These are phyloP conservation scores for Curvularia hawaiiensis DNA, from an alignment of 2,329 filamentous ascomycete species.

Conservation along the genomic window DNA sequence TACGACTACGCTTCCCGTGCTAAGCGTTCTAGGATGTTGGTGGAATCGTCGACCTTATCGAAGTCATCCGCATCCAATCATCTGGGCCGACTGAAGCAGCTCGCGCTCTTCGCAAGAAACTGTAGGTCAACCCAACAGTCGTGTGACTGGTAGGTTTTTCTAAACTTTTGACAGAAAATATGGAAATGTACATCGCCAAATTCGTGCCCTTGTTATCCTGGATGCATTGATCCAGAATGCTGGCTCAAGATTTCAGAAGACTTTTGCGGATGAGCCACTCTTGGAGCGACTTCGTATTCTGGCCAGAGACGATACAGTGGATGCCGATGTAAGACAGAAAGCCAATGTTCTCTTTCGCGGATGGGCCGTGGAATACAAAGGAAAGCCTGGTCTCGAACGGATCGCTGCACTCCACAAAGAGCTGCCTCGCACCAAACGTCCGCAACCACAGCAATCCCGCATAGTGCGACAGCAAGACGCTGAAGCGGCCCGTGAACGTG, in stretches of 20 bases:
- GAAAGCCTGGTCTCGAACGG: conserved; percentile 76
- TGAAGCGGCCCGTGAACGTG: conserved; percentile 71
- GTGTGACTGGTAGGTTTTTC: neutral
- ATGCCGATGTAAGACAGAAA: conserved; percentile 84
- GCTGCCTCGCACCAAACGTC: conserved; percentile 65
- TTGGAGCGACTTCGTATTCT: conserved; percentile 89
- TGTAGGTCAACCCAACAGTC: conserved; percentile 58
- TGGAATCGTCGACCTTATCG: conserved; percentile 91
- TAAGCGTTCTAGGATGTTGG: conserved; percentile 62
- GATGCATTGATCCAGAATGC: conserved; percentile 96
- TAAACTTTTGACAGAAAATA: conserved; percentile 71
- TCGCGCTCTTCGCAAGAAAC: conserved; percentile 91
- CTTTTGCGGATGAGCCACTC: conserved; percentile 87
- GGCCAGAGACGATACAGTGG: conserved; percentile 82
- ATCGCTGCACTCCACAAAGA: conserved; percentile 80
- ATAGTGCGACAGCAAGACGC: conserved; percentile 81
- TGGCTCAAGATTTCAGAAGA: conserved; percentile 81
- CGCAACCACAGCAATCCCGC: conserved; percentile 74
- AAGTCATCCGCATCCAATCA: conserved; percentile 87
- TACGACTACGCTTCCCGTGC: neutral
- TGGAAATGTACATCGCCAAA: conserved; percentile 88
- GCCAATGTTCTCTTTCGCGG: conserved; percentile 84
- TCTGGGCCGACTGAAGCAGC: conserved; percentile 89
- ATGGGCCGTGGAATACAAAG: conserved; percentile 84
- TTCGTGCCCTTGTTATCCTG: conserved; percentile 84